A percentile compares a stretch with the other conserved stretches of the same genome.
phyloP scores from a whole-genome alignment of 192 early-diverging fungal genomes.

The Backusella australiensis region DNA sequence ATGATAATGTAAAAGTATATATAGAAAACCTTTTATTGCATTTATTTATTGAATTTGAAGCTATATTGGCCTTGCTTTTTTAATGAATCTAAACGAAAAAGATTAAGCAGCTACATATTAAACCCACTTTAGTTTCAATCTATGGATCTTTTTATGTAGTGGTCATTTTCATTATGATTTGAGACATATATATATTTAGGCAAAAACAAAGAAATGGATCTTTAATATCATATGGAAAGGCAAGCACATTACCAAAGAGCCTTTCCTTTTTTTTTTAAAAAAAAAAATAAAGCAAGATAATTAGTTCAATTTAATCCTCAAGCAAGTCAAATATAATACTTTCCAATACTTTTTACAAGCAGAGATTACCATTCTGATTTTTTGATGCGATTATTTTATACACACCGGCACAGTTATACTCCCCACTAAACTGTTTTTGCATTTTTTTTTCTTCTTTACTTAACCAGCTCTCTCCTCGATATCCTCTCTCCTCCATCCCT shows the following conservation, averaged over 20 bases:
- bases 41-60: not conserved
- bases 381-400: not conserved
- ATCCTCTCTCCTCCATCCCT: not conserved
- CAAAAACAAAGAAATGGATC: not conserved
- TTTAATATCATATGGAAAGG: too few relatives aligned
- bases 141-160: not conserved
- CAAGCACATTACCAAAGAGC: not conserved
- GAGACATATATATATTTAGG: not conserved
- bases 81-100: not conserved
- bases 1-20: not conserved
- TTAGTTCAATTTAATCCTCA: not conserved
- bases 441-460: not conserved
- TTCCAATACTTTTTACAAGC: not conserved
- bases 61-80: not conserved
- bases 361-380: not conserved
- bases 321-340: not conserved
- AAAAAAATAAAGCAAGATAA: not conserved
- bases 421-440: slow-evolving; percentile 3
- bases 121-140: not conserved
- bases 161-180: not conserved
- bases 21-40: not conserved
- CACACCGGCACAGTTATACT: not conserved
- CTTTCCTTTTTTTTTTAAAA: not conserved
- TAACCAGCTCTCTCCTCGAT: not conserved
- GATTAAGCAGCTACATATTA: not conserved